Percentiles rank a stretch among this genome's conserved stretches.
phyloP scores from a whole-genome alignment of 2,329 filamentous ascomycete species.

The Colletotrichum sp. region DNA sequence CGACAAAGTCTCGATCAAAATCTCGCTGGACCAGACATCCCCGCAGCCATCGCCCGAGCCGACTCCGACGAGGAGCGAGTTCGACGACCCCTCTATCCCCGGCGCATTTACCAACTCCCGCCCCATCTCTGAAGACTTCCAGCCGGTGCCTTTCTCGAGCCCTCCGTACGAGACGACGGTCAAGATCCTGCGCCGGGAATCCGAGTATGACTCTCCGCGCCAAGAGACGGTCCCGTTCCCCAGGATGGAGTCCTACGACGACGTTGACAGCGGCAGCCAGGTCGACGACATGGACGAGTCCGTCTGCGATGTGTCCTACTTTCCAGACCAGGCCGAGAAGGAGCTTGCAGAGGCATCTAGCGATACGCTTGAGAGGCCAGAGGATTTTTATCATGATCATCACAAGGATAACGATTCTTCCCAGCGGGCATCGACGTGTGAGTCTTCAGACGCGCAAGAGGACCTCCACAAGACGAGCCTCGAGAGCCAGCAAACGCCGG shows the following conservation, averaged over 20 bases:
- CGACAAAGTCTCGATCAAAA: conserved; percentile 43
- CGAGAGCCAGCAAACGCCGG: conserved; percentile 26
- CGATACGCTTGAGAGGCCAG: conserved; percentile 32
- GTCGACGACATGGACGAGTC: conserved; percentile 29
- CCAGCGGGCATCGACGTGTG: conserved; percentile 42
- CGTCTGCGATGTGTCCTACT: conserved; percentile 26
- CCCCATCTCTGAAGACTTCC: conserved; percentile 34
- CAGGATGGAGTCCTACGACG: conserved; percentile 36
- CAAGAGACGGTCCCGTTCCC: conserved; percentile 36
- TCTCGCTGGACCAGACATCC: conserved; percentile 42
- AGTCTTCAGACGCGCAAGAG: conserved; percentile 30
- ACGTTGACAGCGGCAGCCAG: conserved; percentile 43
- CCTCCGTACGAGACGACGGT: conserved; percentile 50
- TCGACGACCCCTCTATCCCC: conserved; percentile 27
- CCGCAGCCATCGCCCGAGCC: conserved; percentile 25
- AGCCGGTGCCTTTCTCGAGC: conserved; percentile 42
- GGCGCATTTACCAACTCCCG: conserved; percentile 29
- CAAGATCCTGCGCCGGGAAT: conserved; percentile 52
- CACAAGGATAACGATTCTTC: conserved; percentile 28
- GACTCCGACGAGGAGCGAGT: conserved; percentile 28
- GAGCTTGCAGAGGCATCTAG: conserved; percentile 40
- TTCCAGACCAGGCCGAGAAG: conserved; percentile 35
- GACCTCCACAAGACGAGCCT: conserved; percentile 14
- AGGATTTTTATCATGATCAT: conserved; percentile 24
- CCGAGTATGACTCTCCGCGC: conserved; percentile 32